Percentiles rank a stretch among this genome's conserved stretches.
Conservation (phyloP, 352 stramenopile species). For the Phytophthora europaea region DNA sequence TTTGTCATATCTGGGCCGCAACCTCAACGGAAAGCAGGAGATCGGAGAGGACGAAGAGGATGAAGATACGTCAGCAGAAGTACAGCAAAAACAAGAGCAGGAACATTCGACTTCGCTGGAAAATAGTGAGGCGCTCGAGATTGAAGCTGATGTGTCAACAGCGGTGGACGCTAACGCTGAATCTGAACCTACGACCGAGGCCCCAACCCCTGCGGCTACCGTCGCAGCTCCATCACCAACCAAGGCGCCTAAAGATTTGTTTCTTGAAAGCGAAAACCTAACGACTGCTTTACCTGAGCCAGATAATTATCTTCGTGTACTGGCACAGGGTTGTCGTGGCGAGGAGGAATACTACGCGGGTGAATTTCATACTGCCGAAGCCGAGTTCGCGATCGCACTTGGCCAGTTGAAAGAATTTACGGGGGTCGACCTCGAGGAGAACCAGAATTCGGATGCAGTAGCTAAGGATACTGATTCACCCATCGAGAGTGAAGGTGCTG, state of each 20-base stretch:
- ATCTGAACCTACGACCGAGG: background rate
- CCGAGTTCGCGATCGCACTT: conserved; percentile 51
- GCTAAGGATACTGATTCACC: background rate
- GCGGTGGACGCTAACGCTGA: background rate
- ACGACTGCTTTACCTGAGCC: conserved; percentile 20
- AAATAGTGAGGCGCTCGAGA: background rate
- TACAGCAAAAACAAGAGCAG: background rate
- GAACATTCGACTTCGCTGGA: background rate
- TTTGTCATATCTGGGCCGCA: conserved; percentile 40
- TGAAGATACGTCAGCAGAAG: conserved; percentile 4
- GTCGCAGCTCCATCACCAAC: background rate
- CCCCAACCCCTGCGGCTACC: background rate
- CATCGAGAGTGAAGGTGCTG: conserved; percentile 3
- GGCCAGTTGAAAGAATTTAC: conserved; percentile 37
- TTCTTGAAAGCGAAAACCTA: conserved; percentile 42
- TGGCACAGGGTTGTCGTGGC: conserved; percentile 43
- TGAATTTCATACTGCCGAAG: conserved; percentile 53
- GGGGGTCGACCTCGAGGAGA: conserved; percentile 15
- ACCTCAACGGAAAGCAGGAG: conserved; percentile 24
- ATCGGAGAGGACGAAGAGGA: conserved; percentile 34
- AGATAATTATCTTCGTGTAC: conserved; percentile 34
- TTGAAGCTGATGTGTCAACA: background rate
- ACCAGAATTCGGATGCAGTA: conserved; percentile 10
- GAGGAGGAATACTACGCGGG: conserved; percentile 53
- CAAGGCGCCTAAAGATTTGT: conserved; percentile 43